Evolutionary conservation across 257 asterid species (phyloP).

Genomic region (Penstemon eatonii): DNA sequence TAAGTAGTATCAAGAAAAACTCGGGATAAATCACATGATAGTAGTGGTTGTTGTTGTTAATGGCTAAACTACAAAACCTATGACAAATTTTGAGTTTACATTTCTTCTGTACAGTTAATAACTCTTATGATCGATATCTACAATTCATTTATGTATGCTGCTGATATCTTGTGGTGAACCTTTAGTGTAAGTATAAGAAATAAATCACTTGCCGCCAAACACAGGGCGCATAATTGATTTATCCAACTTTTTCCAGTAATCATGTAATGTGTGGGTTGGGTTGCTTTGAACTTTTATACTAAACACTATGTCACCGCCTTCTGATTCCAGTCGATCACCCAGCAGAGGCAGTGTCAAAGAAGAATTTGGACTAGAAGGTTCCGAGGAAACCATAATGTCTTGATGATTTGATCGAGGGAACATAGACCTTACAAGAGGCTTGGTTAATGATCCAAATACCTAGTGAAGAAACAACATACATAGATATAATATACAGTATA

Average conservation of each 20-base stretch:
- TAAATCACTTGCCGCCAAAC: conserved; percentile 54
- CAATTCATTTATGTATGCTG: no score
- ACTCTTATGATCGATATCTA: no score
- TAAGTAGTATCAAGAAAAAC: no score
- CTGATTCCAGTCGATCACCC: conserved; percentile 25
- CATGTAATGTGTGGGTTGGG: conserved; percentile 50
- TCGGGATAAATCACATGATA: no score
- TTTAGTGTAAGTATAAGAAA: no score
- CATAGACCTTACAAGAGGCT: conserved; percentile 54
- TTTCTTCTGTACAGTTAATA: no score
- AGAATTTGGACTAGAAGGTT: conserved; percentile 40
- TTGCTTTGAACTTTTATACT: conserved; percentile 42
- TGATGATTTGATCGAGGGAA: conserved; percentile 33
- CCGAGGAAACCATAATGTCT: conserved; percentile 14
- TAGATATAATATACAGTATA: neutral
- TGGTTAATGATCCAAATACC: conserved; percentile 72
- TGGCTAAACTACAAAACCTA: no score
- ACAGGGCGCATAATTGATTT: conserved; percentile 60
- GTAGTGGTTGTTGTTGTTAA: no score
- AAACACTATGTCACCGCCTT: neutral
- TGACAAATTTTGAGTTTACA: no score
- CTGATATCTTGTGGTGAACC: no score
- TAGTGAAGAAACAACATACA: conserved; percentile 1
- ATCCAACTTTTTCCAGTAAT: conserved; percentile 66
- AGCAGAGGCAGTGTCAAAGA: conserved; percentile 40